Percentiles rank a stretch among this genome's conserved stretches.
Evolutionary conservation across 805 yeast genomes (phyloP).

Genomic region (Lipomyces anomalus): DNA sequence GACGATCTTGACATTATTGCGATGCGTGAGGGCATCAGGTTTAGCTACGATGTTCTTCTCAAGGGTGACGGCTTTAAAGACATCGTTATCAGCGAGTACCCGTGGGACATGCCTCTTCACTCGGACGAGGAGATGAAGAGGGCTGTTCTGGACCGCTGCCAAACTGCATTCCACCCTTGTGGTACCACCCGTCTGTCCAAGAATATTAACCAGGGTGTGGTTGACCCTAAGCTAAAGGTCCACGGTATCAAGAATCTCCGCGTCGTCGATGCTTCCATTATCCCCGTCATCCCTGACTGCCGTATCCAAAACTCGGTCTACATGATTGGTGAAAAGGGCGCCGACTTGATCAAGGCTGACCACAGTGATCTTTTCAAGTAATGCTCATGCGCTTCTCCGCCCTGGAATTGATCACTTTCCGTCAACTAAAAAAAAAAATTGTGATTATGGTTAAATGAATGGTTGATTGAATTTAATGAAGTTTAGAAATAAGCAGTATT

Average conservation of each 20-base stretch:
- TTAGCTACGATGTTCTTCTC: conserved; percentile 31
- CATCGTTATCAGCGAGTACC: conserved; percentile 31
- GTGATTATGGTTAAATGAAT: no score
- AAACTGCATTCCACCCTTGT: conserved; percentile 35
- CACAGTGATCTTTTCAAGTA: no score
- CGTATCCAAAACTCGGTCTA: conserved; percentile 31
- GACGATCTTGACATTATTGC: conserved; percentile 34
- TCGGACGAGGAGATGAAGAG: conserved; percentile 32
- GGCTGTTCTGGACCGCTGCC: conserved; percentile 32
- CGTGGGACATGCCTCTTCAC: conserved; percentile 33
- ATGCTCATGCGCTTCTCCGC: no score
- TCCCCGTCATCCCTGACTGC: conserved; percentile 34
- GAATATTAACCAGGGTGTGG: no score
- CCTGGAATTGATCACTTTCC: no score
- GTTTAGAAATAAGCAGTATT: no score
- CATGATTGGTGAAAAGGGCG: conserved; percentile 32
- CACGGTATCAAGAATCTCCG: conserved; percentile 32
- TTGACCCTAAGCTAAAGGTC: conserved; percentile 32
- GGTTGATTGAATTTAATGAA: no score
- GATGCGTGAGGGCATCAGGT: conserved; percentile 33
- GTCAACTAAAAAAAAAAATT: no score
- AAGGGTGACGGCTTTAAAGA: conserved; percentile 33
- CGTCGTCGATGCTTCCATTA: conserved; percentile 33
- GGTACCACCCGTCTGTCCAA: conserved; percentile 31
- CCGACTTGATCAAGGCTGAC: conserved; percentile 30